Percentiles rank a stretch among this genome's conserved stretches.
phyloP scores from a whole-genome alignment of 1,284 basidiomycete species.

The Athelia sp. region DNA sequence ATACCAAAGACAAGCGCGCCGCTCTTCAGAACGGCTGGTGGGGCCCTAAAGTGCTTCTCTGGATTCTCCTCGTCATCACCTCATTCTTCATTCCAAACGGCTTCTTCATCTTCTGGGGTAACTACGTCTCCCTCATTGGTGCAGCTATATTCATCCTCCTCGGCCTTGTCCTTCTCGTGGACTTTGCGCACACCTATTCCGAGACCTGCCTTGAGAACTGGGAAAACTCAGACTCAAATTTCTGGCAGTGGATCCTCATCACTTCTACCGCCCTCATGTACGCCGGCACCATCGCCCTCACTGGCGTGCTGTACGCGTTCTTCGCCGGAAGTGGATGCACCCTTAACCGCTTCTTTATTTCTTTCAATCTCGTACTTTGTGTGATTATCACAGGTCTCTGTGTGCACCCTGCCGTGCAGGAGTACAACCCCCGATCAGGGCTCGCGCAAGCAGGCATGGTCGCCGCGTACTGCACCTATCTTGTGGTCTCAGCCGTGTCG shows the following conservation, averaged over 20 bases:
- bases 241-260: slow-evolving; percentile 97
- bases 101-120: slow-evolving; percentile 96
- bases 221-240: slow-evolving; percentile 82
- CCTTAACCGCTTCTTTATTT: slow-evolving; percentile 94
- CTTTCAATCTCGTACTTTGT: slow-evolving; percentile 84
- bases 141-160: slow-evolving; percentile 94
- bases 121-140: slow-evolving; percentile 88
- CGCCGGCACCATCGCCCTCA: slow-evolving; percentile 76
- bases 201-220: slow-evolving; percentile 96
- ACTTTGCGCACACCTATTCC: slow-evolving; percentile 98
- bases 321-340: slow-evolving; percentile 86
- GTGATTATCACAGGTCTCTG: slow-evolving; percentile 81
- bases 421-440: slow-evolving; percentile 91
- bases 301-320: slow-evolving; percentile 87
- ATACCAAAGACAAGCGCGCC: slow-evolving; percentile 88
- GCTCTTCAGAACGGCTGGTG: slow-evolving; percentile 99
- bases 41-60: slow-evolving; percentile 92
- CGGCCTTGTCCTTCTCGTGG: slow-evolving; percentile 94
- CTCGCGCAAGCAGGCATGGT: slow-evolving; percentile 97
- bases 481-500: slow-evolving; percentile 90
- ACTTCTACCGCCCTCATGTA: slow-evolving; percentile 93
- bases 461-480: slow-evolving; percentile 94
- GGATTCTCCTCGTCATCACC: slow-evolving; percentile 72
- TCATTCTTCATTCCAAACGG: slow-evolving; percentile 93
- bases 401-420: slow-evolving; percentile 86